These are phyloP conservation scores for Podospora fimiseda DNA, from an alignment of 495 filamentous ascomycete species.

Conservation along the genomic window DNA sequence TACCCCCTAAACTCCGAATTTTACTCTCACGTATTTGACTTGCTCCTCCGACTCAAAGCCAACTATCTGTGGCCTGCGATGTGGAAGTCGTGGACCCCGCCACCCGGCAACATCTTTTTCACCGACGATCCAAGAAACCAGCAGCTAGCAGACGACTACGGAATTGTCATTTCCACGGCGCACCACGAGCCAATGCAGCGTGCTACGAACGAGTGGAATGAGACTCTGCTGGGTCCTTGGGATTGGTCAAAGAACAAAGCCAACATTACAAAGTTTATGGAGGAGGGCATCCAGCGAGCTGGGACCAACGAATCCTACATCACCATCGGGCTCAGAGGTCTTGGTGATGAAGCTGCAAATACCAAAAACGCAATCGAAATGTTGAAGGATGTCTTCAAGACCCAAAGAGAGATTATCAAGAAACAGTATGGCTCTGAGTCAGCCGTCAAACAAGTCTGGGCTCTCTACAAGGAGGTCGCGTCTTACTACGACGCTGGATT, in stretches of 20 bases:
- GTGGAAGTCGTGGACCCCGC: slow-evolving; percentile 44
- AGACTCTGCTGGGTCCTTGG: slow-evolving; percentile 44
- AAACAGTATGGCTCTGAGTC: slow-evolving; percentile 24
- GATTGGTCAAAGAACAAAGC: slow-evolving; percentile 51
- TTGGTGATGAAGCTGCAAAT: slow-evolving; percentile 47
- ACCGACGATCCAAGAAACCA: slow-evolving; percentile 54
- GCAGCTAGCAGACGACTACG: slow-evolving; percentile 54
- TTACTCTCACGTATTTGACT: slow-evolving; percentile 57
- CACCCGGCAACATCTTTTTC: slow-evolving; percentile 44
- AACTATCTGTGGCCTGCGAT: slow-evolving; percentile 64
- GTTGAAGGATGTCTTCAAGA: slow-evolving; percentile 39
- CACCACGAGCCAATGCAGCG: slow-evolving; percentile 61
- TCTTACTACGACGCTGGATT: slow-evolving; percentile 56
- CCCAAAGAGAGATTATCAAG: slow-evolving; percentile 19
- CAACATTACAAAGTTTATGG: slow-evolving; percentile 47
- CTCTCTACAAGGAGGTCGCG: slow-evolving; percentile 55
- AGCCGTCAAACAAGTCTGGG: slow-evolving; percentile 52
- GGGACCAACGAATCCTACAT: slow-evolving; percentile 48
- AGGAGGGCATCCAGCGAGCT: slow-evolving; percentile 48
- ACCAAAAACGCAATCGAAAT: slow-evolving; percentile 35
- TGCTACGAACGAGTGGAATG: slow-evolving; percentile 54
- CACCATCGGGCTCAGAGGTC: slow-evolving; percentile 57
- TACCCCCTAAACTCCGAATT: slow-evolving; percentile 50
- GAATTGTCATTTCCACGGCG: slow-evolving; percentile 54
- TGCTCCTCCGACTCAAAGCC: slow-evolving; percentile 52